Conservation (phyloP, 805 yeast species). For the Candida boleticola region DNA sequence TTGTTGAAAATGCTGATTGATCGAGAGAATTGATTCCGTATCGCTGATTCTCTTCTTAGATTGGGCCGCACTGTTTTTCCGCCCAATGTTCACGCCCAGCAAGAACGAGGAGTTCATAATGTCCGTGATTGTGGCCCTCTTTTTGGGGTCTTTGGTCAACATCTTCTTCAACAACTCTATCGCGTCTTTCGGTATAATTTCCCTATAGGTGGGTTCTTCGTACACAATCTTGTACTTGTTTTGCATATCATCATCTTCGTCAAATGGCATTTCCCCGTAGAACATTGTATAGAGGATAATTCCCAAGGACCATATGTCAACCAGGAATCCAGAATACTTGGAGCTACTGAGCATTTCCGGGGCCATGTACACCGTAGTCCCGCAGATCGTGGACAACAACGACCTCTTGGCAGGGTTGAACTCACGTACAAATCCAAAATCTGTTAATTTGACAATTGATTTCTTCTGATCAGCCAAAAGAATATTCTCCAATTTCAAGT, state of each 20-base stretch:
- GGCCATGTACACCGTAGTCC: slow-evolving; percentile 95
- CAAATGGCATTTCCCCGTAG: slow-evolving; percentile 89
- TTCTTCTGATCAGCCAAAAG: slow-evolving; percentile 52
- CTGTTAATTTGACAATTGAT: slow-evolving; percentile 72
- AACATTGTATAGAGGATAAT: slow-evolving; percentile 81
- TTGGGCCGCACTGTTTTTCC: neutral
- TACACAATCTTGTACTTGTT: slow-evolving; percentile 61
- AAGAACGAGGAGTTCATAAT: slow-evolving; percentile 35
- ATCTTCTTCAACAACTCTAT: slow-evolving; percentile 50
- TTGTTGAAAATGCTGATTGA: slow-evolving; percentile 34
- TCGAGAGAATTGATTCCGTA: slow-evolving; percentile 36
- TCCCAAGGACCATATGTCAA: slow-evolving; percentile 92
- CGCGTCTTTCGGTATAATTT: slow-evolving; percentile 48
- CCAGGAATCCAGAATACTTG: slow-evolving; percentile 74
- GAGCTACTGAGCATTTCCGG: slow-evolving; percentile 77
- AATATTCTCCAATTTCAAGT: slow-evolving; percentile 78
- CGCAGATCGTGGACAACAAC: slow-evolving; percentile 80
- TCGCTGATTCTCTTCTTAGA: slow-evolving; percentile 20
- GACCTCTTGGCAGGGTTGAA: slow-evolving; percentile 43
- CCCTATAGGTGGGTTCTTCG: slow-evolving; percentile 60
- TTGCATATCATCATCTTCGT: slow-evolving; percentile 69
- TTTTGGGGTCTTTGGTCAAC: slow-evolving; percentile 62
- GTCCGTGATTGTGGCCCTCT: slow-evolving; percentile 52
- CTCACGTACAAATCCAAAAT: slow-evolving; percentile 93
- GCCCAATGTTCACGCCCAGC: slow-evolving; percentile 6